These are phyloP conservation scores for Lodderomyces jiufengensis DNA, from an alignment of 1,139 yeast species.

Conservation along the genomic window DNA sequence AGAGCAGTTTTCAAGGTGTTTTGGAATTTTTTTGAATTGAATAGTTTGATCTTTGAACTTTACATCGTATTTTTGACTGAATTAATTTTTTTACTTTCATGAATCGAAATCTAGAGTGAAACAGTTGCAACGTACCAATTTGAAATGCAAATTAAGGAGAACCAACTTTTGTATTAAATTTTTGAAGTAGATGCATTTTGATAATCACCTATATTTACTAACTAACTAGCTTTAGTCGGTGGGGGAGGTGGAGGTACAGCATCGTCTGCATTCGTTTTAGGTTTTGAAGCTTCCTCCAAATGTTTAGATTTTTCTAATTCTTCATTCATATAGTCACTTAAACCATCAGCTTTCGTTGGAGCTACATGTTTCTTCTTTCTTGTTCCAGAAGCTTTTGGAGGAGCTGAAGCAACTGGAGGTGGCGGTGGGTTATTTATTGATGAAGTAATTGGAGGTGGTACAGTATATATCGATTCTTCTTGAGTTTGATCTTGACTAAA, in stretches of 20 bases:
- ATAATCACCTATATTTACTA: too few species aligned
- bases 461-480: conserved; percentile 7
- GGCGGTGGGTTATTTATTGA: conserved; percentile 13
- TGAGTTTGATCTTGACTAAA: conserved; percentile 27
- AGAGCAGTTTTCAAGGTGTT: conserved; percentile 27
- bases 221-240: conserved; percentile 14
- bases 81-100: too few species aligned
- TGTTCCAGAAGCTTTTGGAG: conserved; percentile 18
- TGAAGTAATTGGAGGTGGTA: conserved; percentile 10
- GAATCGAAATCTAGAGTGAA: too few species aligned
- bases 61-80: background rate
- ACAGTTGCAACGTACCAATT: too few species aligned
- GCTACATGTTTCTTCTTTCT: conserved; percentile 31
- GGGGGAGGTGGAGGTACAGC: conserved; percentile 31
- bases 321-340: conserved; percentile 44
- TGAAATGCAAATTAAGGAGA: too few species aligned
- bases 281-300: conserved; percentile 19
- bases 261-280: conserved; percentile 5
- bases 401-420: conserved; percentile 14
- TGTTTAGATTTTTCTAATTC: conserved; percentile 44
- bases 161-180: too few species aligned
- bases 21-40: too few species aligned
- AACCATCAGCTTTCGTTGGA: conserved; percentile 23
- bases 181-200: too few species aligned
- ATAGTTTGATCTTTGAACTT: background rate